These are phyloP conservation scores for Fibroporia radiculosa DNA, from an alignment of 768 basidiomycete species.

Conservation along the genomic window DNA sequence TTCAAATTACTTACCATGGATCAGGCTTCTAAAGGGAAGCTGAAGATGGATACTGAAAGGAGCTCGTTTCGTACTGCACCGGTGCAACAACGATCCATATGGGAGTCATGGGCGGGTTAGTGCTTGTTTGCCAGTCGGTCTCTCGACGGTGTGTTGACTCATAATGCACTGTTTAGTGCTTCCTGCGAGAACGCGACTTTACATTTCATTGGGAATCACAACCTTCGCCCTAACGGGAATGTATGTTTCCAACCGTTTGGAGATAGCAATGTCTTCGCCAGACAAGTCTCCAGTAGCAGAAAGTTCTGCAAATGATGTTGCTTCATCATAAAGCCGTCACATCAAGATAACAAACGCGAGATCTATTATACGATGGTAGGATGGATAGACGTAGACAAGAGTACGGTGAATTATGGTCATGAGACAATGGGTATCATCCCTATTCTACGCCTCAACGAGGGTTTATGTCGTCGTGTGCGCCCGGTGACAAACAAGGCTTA, in stretches of 20 bases:
- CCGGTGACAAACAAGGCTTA: not conserved
- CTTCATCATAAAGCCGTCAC: not conserved
- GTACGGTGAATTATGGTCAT: too few species aligned
- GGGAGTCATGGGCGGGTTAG: constrained; percentile 22
- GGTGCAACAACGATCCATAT: constrained; percentile 16
- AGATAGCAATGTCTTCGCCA: constrained; percentile 17
- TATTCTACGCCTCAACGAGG: too few species aligned
- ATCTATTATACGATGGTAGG: not conserved
- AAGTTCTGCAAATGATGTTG: not conserved
- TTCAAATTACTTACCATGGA: too few species aligned
- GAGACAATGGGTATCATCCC: too few species aligned
- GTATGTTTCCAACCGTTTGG: constrained; percentile 23
- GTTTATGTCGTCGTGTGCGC: constrained; percentile 12
- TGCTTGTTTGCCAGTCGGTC: not conserved
- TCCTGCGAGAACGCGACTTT: constrained; percentile 25
- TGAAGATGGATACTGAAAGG: not conserved
- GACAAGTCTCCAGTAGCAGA: not conserved
- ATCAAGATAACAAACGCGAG: not conserved
- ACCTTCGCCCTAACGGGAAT: constrained; percentile 24
- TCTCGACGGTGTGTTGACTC: not conserved
- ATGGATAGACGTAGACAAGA: constrained; percentile 1
- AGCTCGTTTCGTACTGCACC: constrained; percentile 14
- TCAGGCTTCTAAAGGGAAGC: constrained; percentile 6
- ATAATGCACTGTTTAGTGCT: constrained; percentile 15
- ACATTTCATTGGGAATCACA: constrained; percentile 24